Conservation (phyloP, 192 early-diverging fungal genomes). For the Umbelopsis vinacea region DNA sequence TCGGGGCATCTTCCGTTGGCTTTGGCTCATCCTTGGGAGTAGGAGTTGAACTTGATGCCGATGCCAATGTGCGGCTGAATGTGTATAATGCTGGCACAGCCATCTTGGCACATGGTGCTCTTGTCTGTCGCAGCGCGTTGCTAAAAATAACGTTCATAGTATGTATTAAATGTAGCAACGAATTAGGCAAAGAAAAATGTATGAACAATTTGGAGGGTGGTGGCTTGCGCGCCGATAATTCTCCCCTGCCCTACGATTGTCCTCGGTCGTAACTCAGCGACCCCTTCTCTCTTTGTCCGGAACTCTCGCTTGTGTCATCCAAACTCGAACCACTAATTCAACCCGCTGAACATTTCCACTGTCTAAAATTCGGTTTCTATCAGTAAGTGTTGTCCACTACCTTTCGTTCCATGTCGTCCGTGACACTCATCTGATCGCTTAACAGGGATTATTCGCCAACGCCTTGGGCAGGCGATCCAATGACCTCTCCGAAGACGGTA, state of each 20-base stretch:
- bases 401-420: not conserved
- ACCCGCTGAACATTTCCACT: not conserved
- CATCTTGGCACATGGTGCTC: not conserved
- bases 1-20: not conserved
- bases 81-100: not conserved
- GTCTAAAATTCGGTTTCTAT: constrained; percentile 18
- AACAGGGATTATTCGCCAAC: not conserved
- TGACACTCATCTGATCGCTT: not conserved
- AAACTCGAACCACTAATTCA: not conserved
- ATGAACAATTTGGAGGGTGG: not conserved
- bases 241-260: constrained; percentile 8
- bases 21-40: not conserved
- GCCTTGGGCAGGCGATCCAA: constrained; percentile 35
- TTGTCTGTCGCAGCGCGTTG: too few species aligned
- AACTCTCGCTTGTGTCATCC: not conserved
- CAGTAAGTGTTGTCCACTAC: not conserved
- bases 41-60: not conserved
- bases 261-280: constrained; percentile 14
- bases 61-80: not conserved
- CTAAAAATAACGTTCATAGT: too few species aligned
- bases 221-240: constrained; percentile 2
- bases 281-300: constrained; percentile 8
- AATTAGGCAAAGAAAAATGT: too few species aligned
- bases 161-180: too few species aligned
- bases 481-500: constrained; percentile 66